Base-by-base conservation (phyloP, 176 grass and related monocot genomes). In the Zea luxurians region DNA sequence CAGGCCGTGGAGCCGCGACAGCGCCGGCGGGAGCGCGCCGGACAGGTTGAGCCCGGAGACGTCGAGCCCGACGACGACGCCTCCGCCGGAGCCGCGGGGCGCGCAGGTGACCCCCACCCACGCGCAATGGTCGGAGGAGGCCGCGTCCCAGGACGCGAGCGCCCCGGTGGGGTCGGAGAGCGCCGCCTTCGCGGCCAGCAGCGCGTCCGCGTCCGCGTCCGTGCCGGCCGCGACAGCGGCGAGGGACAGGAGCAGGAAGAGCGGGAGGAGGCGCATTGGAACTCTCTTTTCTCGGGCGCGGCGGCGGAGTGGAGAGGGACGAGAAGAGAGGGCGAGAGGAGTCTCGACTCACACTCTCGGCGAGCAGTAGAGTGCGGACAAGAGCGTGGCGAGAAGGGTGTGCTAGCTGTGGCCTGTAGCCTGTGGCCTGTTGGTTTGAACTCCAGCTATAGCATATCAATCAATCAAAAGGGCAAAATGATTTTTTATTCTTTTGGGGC, bases 21-120 rank as follows among this genome's bases (percentile, higher is more conserved):
- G 68, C 71, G 77, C 54, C 2, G 80, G 54, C 59, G 90, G 88
- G 15, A 97, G 71, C 15, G 75, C 27, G 61, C 94, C 91, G n/a
- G 91, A 87, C 62, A 97, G 86, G 91, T 91, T 93, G 55, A 88
- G 60, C 4, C 84, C 84, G 3, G 89, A 64, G 8, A 97, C 54
- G 68, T 87, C 82, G 50, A 97, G 82, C 13, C 77, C 86, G 6
- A 90, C 65, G 15, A 98, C 83, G 52, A 68, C 46, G 13, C 27
- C 27, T 27, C 27, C 27, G 27, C 17, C 52, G 16, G 55, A 58
- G n/a, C 48, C 63, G 6, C 76, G 62, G 45, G 57, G 64, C 1
- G 60, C 84, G 79, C 94, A 97, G 53, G 87, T 63, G 68, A 97
- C 85, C 69, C 89, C 91, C 1, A 74, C 69, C 89, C 87, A 92